phyloP scores from a whole-genome alignment of 2,329 filamentous ascomycete genomes.

The Zymoseptoria pseudotritici region DNA sequence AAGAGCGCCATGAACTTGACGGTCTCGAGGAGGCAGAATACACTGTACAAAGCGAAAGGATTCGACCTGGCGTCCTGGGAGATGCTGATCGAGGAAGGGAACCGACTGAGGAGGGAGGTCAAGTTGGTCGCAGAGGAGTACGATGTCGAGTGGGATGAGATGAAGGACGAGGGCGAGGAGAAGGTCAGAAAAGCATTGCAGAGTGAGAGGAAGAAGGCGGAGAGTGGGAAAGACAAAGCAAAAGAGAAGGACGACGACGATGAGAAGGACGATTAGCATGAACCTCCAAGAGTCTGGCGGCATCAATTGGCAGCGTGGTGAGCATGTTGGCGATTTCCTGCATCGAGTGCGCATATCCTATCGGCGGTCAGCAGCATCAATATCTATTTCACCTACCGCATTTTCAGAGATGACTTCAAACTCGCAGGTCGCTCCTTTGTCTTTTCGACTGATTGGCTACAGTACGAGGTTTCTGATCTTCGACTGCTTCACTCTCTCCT shows the following conservation, averaged over 20 bases:
- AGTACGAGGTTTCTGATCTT: too few species aligned
- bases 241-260: slow-evolving; percentile 44
- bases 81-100: slow-evolving; percentile 68
- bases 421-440: too few species aligned
- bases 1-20: slow-evolving; percentile 81
- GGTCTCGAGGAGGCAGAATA: slow-evolving; percentile 67
- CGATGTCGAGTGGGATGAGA: slow-evolving; percentile 64
- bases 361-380: background rate
- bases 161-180: slow-evolving; percentile 25
- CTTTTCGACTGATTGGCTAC: too few species aligned
- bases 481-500: too few species aligned
- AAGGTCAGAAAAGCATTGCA: slow-evolving; percentile 33
- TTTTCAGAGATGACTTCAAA: too few species aligned
- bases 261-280: slow-evolving; percentile 43
- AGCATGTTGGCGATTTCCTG: background rate
- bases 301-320: background rate
- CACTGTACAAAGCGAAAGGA: slow-evolving; percentile 66
- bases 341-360: background rate
- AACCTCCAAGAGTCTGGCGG: background rate
- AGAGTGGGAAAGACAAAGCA: slow-evolving; percentile 14
- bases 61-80: slow-evolving; percentile 77
- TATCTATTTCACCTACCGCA: background rate
- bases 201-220: slow-evolving; percentile 47
- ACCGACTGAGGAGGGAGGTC: slow-evolving; percentile 69
- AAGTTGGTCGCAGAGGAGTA: slow-evolving; percentile 76